Evolutionary conservation across 1,284 basidiomycete genomes (phyloP).

Genomic region (Pascua sp.): DNA sequence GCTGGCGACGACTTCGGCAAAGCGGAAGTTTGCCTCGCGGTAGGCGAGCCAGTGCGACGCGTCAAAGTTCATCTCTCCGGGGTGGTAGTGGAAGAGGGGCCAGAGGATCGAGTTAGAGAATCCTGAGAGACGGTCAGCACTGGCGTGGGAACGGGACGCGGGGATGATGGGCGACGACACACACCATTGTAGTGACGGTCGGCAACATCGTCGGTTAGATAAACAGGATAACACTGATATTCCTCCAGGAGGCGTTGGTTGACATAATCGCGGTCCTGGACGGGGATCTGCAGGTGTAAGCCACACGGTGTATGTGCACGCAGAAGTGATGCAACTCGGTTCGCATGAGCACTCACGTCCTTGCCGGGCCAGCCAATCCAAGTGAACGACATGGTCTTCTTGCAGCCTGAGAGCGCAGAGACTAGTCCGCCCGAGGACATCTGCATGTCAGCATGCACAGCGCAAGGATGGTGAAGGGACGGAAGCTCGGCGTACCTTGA

Average conservation of each 20-base stretch:
- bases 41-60: constrained; percentile 98
- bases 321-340: too few relatives aligned
- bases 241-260: constrained; percentile 86
- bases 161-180: neutral
- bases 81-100: constrained; percentile 99
- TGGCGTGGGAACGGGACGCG: too few relatives aligned
- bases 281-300: constrained; percentile 64
- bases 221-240: constrained; percentile 95
- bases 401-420: constrained; percentile 89
- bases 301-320: neutral
- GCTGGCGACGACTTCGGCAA: constrained; percentile 79
- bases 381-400: constrained; percentile 91
- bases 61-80: constrained; percentile 99
- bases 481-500: constrained; percentile 56
- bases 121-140: constrained; percentile 21
- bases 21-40: constrained; percentile 91
- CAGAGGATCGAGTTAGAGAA: constrained; percentile 99
- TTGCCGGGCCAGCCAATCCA: constrained; percentile 80
- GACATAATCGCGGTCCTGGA: constrained; percentile 77
- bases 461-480: neutral
- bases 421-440: constrained; percentile 95
- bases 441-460: constrained; percentile 23
- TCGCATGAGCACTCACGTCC: constrained; percentile 34
- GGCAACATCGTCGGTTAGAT: constrained; percentile 93
- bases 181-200: constrained; percentile 93